Evolutionary conservation across 495 filamentous ascomycete genomes (phyloP), one percentile per base, ranked within the genome.

Genomic region (Talaromyces trachyspermus): DNA sequence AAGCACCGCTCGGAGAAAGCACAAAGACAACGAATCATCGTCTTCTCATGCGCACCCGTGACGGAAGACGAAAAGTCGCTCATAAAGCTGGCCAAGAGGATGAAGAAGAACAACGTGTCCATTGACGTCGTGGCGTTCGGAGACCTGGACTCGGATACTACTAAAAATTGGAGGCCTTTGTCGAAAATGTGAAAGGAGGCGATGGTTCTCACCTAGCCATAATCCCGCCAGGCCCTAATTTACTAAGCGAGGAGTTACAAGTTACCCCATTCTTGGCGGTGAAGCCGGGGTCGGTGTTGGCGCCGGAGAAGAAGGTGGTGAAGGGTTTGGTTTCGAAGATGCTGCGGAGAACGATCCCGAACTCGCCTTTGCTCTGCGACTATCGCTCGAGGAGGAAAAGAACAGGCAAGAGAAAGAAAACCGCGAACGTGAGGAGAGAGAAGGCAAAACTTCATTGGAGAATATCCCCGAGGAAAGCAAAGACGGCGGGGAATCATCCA

Each of bases 331-430:
- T 30, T 68, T 74, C 42, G 69, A 73, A 36, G 66, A 71, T 52
- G 62, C 67, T 5, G 69, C 89, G 76, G 50, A 85, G 77, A 62
- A 73, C 48, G 92, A 98, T 62, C 92, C 92, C 23, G 92, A 97
- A 61, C 63, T 98, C 61, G 92, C 92, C 2, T 76, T 98, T 46
- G 92, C 94, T n/a, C 72, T 98, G 61, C 80, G 92, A 50, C 91
- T 99, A 86, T 95, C 88, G 60, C 85, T 94, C 78, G 94, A 99
- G 63, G 94, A 97, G 59, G 92, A 95, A 75, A 94, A 92, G 75
- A 88, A 86, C 49, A 72, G 92, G 57, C 80, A 92, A 65, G 91
- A 95, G 58, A 86, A 85, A 69, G 78, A 83, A 54, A 86, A 84
- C 61, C 80, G 80, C 51, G 87, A 88, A 27, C 76, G 81, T 48